Percentiles rank a stretch among this genome's conserved stretches.
Evolutionary conservation across 331 rosid genomes (phyloP).

Genomic region (Quercus tomentella): DNA sequence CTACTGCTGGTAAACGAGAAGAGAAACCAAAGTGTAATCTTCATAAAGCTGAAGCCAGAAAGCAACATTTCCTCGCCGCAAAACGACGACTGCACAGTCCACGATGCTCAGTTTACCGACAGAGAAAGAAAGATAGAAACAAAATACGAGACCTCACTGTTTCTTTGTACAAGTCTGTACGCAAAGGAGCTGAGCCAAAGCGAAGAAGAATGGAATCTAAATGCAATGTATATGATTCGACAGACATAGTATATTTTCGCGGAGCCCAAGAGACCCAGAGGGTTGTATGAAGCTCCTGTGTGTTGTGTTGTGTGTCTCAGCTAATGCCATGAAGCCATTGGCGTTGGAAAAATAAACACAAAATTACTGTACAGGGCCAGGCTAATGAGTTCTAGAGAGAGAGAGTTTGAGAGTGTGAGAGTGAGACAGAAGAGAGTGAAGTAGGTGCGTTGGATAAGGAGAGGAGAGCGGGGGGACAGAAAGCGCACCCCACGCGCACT

Average conservation of each 20-base stretch:
- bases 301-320: not conserved
- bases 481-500: conserved; percentile 26
- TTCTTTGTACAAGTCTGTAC: conserved; percentile 16
- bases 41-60: conserved; percentile 22
- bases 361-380: no score
- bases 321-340: not conserved
- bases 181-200: conserved; percentile 9
- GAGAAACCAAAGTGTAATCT: not conserved
- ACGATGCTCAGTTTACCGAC: not conserved
- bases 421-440: not conserved
- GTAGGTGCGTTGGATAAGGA: conserved; percentile 33
- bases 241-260: conserved; percentile 10
- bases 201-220: not conserved
- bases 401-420: not conserved
- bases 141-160: not conserved
- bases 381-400: not conserved
- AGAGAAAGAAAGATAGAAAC: not conserved
- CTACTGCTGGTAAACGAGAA: not conserved
- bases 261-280: conserved; percentile 1
- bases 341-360: not conserved
- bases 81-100: conserved; percentile 35
- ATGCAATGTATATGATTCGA: not conserved
- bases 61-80: conserved; percentile 40
- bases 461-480: conserved; percentile 17
- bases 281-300: conserved; percentile 12